Percentiles rank a stretch among this genome's conserved stretches.
Conservation (phyloP, 106 monocot species). For the Dendrobium nobile region DNA sequence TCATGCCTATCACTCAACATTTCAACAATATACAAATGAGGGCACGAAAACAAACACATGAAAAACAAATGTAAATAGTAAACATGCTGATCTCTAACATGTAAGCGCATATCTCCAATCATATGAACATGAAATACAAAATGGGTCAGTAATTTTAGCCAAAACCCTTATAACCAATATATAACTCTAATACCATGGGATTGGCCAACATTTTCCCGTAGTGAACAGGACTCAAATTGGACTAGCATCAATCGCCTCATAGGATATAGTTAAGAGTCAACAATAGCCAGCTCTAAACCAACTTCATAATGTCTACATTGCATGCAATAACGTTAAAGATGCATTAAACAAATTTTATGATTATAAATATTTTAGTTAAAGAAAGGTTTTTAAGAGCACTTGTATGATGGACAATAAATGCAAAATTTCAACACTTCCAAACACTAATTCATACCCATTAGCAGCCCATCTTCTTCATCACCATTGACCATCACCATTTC, state of each 20-base stretch:
- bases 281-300: too few species aligned
- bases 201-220: too few species aligned
- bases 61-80: background rate
- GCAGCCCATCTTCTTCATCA: background rate
- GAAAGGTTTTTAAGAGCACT: too few species aligned
- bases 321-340: too few species aligned
- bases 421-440: background rate
- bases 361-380: too few species aligned
- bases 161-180: background rate
- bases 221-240: too few species aligned
- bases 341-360: too few species aligned
- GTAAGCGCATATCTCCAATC: background rate
- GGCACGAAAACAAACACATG: background rate
- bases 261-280: too few species aligned
- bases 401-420: too few species aligned
- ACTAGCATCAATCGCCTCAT: too few species aligned
- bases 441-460: background rate
- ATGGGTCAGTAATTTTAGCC: background rate
- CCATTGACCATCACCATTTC: background rate
- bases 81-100: background rate
- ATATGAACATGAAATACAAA: background rate
- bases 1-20: background rate
- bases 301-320: too few species aligned
- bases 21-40: background rate
- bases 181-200: too few species aligned